These are phyloP conservation scores for Zarea fungicola DNA, from an alignment of 2,329 filamentous ascomycete species.

Conservation along the genomic window DNA sequence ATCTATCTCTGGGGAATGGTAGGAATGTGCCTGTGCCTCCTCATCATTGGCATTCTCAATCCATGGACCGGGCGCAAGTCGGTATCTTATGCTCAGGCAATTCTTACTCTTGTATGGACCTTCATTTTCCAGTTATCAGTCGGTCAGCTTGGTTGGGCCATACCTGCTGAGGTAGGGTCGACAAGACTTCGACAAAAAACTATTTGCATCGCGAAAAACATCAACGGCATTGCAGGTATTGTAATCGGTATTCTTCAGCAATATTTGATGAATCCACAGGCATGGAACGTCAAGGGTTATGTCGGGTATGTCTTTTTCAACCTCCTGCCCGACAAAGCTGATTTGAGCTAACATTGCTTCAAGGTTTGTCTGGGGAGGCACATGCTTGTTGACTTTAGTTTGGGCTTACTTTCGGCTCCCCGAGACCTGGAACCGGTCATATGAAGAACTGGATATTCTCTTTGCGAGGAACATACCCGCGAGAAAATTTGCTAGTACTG, in stretches of 20 bases:
- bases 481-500: conserved; percentile 35
- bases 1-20: conserved; percentile 35
- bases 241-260: too few relatives aligned
- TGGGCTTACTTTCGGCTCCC: conserved; percentile 24
- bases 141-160: conserved; percentile 24
- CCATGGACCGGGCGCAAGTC: conserved; percentile 43
- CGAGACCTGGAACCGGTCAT: conserved; percentile 23
- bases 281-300: conserved; percentile 33
- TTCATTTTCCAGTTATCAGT: conserved; percentile 38
- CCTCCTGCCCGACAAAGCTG: too few relatives aligned
- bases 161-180: conserved; percentile 26
- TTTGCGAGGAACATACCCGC: conserved; percentile 19
- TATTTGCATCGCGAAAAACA: conserved; percentile 26
- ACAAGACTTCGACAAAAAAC: conserved; percentile 29
- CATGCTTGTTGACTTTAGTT: conserved; percentile 20
- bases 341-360: too few relatives aligned
- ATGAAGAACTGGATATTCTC: conserved; percentile 23
- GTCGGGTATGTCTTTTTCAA: too few relatives aligned
- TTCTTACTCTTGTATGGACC: conserved; percentile 39
- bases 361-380: conserved; percentile 31
- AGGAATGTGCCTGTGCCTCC: conserved; percentile 36
- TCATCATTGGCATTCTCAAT: conserved; percentile 34
- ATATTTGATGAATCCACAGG: conserved; percentile 34
- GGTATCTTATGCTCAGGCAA: conserved; percentile 29
- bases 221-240: conserved; percentile 22